Conservation (phyloP, 2,329 filamentous ascomycete species). For the Biscogniauxia sp. region DNA sequence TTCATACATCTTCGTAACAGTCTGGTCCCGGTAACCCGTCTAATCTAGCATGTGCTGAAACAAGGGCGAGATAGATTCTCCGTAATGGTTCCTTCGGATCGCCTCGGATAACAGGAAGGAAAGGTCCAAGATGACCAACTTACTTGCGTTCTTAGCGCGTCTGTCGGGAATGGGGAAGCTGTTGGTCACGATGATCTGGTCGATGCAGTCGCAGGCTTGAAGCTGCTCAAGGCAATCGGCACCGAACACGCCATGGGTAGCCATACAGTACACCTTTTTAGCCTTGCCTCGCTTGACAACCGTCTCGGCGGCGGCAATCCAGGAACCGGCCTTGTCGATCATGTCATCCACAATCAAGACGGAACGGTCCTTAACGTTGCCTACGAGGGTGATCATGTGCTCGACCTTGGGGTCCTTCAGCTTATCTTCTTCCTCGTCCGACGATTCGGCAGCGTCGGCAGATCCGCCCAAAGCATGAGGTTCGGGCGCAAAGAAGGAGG, state of each 20-base stretch:
- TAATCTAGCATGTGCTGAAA: constrained; percentile 66
- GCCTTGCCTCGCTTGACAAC: constrained; percentile 90
- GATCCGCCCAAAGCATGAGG: constrained; percentile 76
- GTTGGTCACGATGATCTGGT: constrained; percentile 93
- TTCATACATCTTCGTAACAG: constrained; percentile 22
- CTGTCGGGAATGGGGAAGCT: constrained; percentile 87
- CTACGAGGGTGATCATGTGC: constrained; percentile 96
- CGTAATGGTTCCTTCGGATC: constrained; percentile 94
- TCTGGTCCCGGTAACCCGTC: constrained; percentile 19
- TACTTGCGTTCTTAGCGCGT: constrained; percentile 67
- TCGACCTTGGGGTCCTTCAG: constrained; percentile 78
- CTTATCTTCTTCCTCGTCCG: constrained; percentile 92
- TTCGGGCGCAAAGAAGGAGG: constrained; percentile 73
- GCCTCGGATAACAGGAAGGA: constrained; percentile 86
- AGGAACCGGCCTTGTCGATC: constrained; percentile 95
- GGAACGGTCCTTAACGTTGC: constrained; percentile 81
- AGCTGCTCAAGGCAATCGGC: constrained; percentile 86
- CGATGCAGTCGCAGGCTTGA: constrained; percentile 88
- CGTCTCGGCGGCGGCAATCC: constrained; percentile 96
- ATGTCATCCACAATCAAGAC: constrained; percentile 98
- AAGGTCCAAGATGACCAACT: constrained; percentile 86
- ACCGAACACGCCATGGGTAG: constrained; percentile 92
- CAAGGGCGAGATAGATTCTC: constrained; percentile 72
- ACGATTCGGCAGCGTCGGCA: constrained; percentile 76
- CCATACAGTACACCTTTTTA: constrained; percentile 95